Evolutionary conservation across 129 eudicot species (phyloP).

Genomic region (Scalesia atractyloides): DNA sequence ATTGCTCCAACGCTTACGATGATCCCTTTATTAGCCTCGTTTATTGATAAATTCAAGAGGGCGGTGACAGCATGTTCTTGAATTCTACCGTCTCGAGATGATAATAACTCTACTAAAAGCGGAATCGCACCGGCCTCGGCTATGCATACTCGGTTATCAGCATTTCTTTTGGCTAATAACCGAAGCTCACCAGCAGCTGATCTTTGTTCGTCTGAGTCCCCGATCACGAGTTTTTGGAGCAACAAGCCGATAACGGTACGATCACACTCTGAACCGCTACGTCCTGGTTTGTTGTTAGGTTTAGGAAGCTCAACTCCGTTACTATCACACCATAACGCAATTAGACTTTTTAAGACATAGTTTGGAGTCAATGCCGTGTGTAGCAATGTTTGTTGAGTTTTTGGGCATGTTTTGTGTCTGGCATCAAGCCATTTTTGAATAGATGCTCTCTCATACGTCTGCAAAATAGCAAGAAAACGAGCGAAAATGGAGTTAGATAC

Average conservation of each 20-base stretch:
- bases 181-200: slow-evolving; percentile 96
- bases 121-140: slow-evolving; percentile 95
- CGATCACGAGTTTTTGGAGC: slow-evolving; percentile 63
- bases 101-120: slow-evolving; percentile 65
- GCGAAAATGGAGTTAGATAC: not conserved
- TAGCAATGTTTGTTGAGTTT: slow-evolving; percentile 73
- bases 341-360: slow-evolving; percentile 79
- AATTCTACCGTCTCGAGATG: slow-evolving; percentile 67
- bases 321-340: slow-evolving; percentile 80
- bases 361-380: slow-evolving; percentile 87
- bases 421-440: slow-evolving; percentile 94
- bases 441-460: slow-evolving; percentile 83
- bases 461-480: slow-evolving; percentile 28
- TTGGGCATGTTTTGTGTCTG: slow-evolving; percentile 90
- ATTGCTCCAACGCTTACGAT: slow-evolving; percentile 85
- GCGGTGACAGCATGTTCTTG: slow-evolving; percentile 96
- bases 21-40: slow-evolving; percentile 76
- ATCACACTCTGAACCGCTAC: slow-evolving; percentile 64
- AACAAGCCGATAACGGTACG: slow-evolving; percentile 56
- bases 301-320: slow-evolving; percentile 83
- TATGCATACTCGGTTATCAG: slow-evolving; percentile 79
- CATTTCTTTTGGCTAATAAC: slow-evolving; percentile 81
- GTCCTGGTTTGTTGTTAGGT: slow-evolving; percentile 46
- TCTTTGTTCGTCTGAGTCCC: slow-evolving; percentile 76
- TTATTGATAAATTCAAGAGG: slow-evolving; percentile 76